Percentiles rank a stretch among this genome's conserved stretches.
phyloP scores from a whole-genome alignment of 2,329 filamentous ascomycete species.

The Arachnomyces sp. region DNA sequence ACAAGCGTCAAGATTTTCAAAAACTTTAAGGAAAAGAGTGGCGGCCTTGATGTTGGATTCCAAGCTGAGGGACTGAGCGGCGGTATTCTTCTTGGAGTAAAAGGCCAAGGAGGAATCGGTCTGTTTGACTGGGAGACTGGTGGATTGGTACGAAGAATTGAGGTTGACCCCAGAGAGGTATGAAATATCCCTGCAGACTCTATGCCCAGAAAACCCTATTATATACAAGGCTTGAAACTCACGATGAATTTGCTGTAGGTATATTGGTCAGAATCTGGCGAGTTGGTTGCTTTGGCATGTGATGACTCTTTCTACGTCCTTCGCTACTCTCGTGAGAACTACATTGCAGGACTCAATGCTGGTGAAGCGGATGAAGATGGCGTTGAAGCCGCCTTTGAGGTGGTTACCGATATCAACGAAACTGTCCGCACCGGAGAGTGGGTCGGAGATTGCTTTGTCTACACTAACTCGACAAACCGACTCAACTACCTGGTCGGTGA shows the following conservation, averaged over 20 bases:
- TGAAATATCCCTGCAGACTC: slow-evolving; percentile 14
- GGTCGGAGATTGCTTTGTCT: slow-evolving; percentile 98
- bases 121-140: slow-evolving; percentile 96
- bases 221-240: not conserved
- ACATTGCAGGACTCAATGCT: slow-evolving; percentile 71
- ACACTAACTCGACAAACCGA: slow-evolving; percentile 93
- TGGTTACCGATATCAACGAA: slow-evolving; percentile 92
- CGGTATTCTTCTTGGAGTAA: slow-evolving; percentile 85
- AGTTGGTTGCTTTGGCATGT: slow-evolving; percentile 85
- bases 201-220: slow-evolving; percentile 3
- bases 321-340: slow-evolving; percentile 82
- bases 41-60: slow-evolving; percentile 88
- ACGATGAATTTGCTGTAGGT: slow-evolving; percentile 47
- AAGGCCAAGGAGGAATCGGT: slow-evolving; percentile 86
- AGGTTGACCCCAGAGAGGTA: slow-evolving; percentile 60
- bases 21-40: slow-evolving; percentile 89
- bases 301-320: slow-evolving; percentile 94
- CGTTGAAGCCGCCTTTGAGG: slow-evolving; percentile 91
- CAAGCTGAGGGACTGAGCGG: slow-evolving; percentile 86
- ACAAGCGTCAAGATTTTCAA: slow-evolving; percentile 96
- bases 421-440: slow-evolving; percentile 90
- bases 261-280: slow-evolving; percentile 96
- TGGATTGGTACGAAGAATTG: slow-evolving; percentile 81
- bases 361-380: slow-evolving; percentile 83
- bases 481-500: slow-evolving; percentile 97